Conservation (phyloP, 2,329 filamentous ascomycete species). For the Diaporthe eres region DNA sequence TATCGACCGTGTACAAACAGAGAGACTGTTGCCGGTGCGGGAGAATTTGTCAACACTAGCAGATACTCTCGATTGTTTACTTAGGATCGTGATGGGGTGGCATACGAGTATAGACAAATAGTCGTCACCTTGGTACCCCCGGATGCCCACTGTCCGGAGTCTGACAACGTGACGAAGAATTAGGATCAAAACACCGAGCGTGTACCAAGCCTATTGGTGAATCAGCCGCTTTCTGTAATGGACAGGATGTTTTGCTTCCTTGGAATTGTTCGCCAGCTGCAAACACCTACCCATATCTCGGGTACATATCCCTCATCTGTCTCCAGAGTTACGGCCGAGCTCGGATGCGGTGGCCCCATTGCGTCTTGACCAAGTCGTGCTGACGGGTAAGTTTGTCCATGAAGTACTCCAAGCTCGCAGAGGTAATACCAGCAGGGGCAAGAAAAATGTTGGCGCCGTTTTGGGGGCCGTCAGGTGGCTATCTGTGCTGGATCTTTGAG, state of each 20-base stretch:
- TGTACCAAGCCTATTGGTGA: constrained; percentile 3
- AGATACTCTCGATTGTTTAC: no score
- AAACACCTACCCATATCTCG: not conserved
- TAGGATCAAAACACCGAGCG: not conserved
- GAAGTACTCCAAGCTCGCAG: not conserved
- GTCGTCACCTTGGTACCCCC: constrained; percentile 17
- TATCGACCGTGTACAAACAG: not conserved
- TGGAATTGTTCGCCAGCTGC: not conserved
- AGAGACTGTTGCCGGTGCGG: not conserved
- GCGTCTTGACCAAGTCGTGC: not conserved
- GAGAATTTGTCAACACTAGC: not conserved
- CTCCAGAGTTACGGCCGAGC: constrained; percentile 14
- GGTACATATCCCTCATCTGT: constrained; percentile 8
- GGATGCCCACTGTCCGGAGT: constrained; percentile 6
- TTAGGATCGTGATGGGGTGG: not conserved
- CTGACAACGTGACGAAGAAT: constrained; percentile 14
- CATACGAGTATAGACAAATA: constrained; percentile 4
- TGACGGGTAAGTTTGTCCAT: not conserved
- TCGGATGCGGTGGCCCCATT: constrained; percentile 17
- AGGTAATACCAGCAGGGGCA: no score
- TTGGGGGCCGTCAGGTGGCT: not conserved
- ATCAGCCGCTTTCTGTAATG: not conserved
- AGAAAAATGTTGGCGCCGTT: not conserved
- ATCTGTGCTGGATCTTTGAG: not conserved
- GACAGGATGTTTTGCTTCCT: accelerated